Base-by-base conservation (phyloP, 192 early-diverging fungal genomes). In the Coemansia pectinata region DNA sequence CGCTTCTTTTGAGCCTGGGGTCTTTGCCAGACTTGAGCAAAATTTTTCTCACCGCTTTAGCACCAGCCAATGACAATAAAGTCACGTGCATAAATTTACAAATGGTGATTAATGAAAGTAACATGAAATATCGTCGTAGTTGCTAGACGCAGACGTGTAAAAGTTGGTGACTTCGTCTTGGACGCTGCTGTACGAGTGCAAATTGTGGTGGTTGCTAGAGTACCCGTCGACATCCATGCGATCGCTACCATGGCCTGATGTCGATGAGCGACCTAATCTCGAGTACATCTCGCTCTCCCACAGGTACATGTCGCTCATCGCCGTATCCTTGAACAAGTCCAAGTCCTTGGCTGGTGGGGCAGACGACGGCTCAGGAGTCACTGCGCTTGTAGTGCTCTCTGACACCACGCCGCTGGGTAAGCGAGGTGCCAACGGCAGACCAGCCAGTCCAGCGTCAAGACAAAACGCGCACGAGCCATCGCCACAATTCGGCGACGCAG, bases 231-330 rank as follows among this genome's bases (percentile, higher is more conserved):
- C 47, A 44, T 70, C 71, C 67, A 70, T 70, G 58, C 69, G 74
- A 5, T 83, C 80, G 33, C 69, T 39, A 53, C 55, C 0, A 33
- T 58, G 55, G 15, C 55, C 55, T 15, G 31, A 33, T 14, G 73
- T 29, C 3, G 62, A 67, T 42, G 52, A 44, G 7, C 27, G 61
- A 1, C 68, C 62, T 42, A 77, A 19, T 11, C 75, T 58, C 25
- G 53, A 52, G 52, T 83, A 63, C 72, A 83, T 77, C 58, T 83
- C 80, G 58, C 66, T 52, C 62, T 77, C 80, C 80, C 80, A 83
- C 45, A 39, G 27, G 3, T 63, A 57, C 14, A 83, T 67, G 40
- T 74, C 70, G 42, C 62, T 27, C 40, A 50, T 14, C 10, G 71
- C 69, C 31, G 75, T 62, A 57, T 72, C 63, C 50, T 67, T 67